Evolutionary conservation across 371 early-diverging fungal genomes (phyloP).

Genomic region (Antonospora locustae): DNA sequence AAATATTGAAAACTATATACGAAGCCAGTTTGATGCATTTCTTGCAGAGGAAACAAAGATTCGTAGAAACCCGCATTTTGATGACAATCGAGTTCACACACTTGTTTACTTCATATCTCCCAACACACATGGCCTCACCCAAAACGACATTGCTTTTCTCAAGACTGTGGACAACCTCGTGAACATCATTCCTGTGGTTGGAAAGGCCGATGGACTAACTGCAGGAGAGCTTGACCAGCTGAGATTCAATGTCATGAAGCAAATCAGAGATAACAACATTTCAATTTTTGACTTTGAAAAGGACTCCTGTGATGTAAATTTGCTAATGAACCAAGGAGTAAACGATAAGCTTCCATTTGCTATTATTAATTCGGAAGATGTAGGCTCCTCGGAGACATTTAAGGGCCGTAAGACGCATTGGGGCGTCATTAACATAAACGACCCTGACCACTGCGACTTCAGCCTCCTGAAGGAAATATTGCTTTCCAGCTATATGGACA

Average conservation of each 20-base stretch:
- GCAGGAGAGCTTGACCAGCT: slow-evolving; percentile 24
- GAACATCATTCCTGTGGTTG: slow-evolving; percentile 52
- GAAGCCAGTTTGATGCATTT: slow-evolving; percentile 43
- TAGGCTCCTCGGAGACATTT: neutral
- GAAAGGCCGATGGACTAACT: slow-evolving; percentile 51
- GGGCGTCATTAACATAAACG: slow-evolving; percentile 30
- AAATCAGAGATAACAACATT: slow-evolving; percentile 36
- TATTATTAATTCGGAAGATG: slow-evolving; percentile 10
- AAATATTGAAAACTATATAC: slow-evolving; percentile 42
- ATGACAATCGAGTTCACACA: slow-evolving; percentile 51
- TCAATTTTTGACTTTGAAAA: slow-evolving; percentile 47
- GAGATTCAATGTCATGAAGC: slow-evolving; percentile 34
- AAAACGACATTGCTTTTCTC: slow-evolving; percentile 49
- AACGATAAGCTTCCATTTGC: slow-evolving; percentile 28
- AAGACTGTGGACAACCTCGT: slow-evolving; percentile 34
- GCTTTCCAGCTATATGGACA: slow-evolving; percentile 27
- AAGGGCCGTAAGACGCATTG: slow-evolving; percentile 17
- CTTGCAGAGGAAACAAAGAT: slow-evolving; percentile 53
- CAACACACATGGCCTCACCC: slow-evolving; percentile 41
- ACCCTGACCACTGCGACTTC: slow-evolving; percentile 44
- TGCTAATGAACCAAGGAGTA: slow-evolving; percentile 6
- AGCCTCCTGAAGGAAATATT: slow-evolving; percentile 39
- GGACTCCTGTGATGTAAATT: slow-evolving; percentile 1
- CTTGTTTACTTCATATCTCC: slow-evolving; percentile 47
- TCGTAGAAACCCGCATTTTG: slow-evolving; percentile 47